Evolutionary conservation across 371 early-diverging fungal species (phyloP).

Genomic region (Smittium mucronatum): DNA sequence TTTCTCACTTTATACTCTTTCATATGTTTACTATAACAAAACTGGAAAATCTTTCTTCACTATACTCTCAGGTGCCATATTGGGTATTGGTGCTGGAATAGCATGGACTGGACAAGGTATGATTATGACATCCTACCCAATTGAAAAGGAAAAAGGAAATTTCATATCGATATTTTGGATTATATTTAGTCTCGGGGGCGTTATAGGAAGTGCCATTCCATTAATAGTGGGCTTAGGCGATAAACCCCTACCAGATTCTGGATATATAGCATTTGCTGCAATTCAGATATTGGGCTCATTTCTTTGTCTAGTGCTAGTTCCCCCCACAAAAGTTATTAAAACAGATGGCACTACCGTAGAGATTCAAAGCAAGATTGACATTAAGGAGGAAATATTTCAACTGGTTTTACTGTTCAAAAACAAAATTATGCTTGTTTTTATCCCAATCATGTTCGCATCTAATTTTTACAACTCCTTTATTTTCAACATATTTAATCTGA

Average conservation of each 20-base stretch:
- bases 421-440: slow-evolving; percentile 44
- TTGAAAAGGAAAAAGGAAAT: slow-evolving; percentile 55
- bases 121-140: slow-evolving; percentile 65
- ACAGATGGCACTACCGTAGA: slow-evolving; percentile 45
- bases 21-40: slow-evolving; percentile 17
- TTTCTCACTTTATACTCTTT: slow-evolving; percentile 25
- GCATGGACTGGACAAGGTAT: slow-evolving; percentile 66
- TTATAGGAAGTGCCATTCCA: slow-evolving; percentile 57
- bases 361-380: slow-evolving; percentile 30
- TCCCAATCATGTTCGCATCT: slow-evolving; percentile 53
- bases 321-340: slow-evolving; percentile 42
- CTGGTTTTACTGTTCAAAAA: slow-evolving; percentile 47
- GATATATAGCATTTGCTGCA: slow-evolving; percentile 50
- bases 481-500: slow-evolving; percentile 33
- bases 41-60: slow-evolving; percentile 16
- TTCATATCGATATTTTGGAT: slow-evolving; percentile 69
- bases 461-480: slow-evolving; percentile 66
- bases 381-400: slow-evolving; percentile 39
- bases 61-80: slow-evolving; percentile 30
- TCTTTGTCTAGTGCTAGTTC: slow-evolving; percentile 38
- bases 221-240: slow-evolving; percentile 36
- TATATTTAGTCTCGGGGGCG: slow-evolving; percentile 65
- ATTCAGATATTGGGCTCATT: slow-evolving; percentile 44
- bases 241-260: slow-evolving; percentile 38
- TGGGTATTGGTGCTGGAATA: slow-evolving; percentile 35